phyloP scores from a whole-genome alignment of 352 stramenopile species.

The Globisporangium spinosum region DNA sequence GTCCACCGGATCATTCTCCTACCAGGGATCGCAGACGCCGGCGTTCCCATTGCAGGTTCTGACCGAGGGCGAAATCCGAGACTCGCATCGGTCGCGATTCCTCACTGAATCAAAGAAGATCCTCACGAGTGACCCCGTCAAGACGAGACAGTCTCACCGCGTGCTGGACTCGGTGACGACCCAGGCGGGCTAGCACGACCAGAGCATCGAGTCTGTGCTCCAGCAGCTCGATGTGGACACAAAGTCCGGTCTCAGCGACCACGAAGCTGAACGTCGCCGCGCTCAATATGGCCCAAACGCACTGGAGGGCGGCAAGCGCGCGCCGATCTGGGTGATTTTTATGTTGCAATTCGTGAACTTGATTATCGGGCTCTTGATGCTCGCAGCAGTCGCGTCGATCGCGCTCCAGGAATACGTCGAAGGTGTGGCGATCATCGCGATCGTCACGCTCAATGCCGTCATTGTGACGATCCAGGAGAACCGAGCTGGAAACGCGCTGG shows the following conservation, averaged over 20 bases:
- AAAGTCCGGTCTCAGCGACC: slow-evolving; percentile 26
- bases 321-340: slow-evolving; percentile 39
- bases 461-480: slow-evolving; percentile 43
- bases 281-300: slow-evolving; percentile 21
- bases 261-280: slow-evolving; percentile 21
- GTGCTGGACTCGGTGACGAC: slow-evolving; percentile 31
- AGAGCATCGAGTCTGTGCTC: slow-evolving; percentile 25
- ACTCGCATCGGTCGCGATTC: slow-evolving; percentile 28
- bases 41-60: slow-evolving; percentile 9
- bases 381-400: slow-evolving; percentile 31
- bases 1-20: slow-evolving; percentile 17
- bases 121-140: slow-evolving; percentile 25
- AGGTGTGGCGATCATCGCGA: slow-evolving; percentile 43
- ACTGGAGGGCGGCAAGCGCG: slow-evolving; percentile 12
- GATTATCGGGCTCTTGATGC: slow-evolving; percentile 38
- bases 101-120: slow-evolving; percentile 36
- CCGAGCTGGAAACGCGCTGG: slow-evolving; percentile 36
- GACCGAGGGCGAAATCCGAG: slow-evolving; percentile 5
- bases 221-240: slow-evolving; percentile 29
- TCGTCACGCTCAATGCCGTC: slow-evolving; percentile 37
- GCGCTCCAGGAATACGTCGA: slow-evolving; percentile 37
- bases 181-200: slow-evolving; percentile 27
- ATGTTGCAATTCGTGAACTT: slow-evolving; percentile 55
- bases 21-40: slow-evolving; percentile 12
- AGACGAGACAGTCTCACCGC: slow-evolving; percentile 37